Base-by-base conservation (phyloP, 2,329 filamentous ascomycete genomes). In the Xylaria multiplex region DNA sequence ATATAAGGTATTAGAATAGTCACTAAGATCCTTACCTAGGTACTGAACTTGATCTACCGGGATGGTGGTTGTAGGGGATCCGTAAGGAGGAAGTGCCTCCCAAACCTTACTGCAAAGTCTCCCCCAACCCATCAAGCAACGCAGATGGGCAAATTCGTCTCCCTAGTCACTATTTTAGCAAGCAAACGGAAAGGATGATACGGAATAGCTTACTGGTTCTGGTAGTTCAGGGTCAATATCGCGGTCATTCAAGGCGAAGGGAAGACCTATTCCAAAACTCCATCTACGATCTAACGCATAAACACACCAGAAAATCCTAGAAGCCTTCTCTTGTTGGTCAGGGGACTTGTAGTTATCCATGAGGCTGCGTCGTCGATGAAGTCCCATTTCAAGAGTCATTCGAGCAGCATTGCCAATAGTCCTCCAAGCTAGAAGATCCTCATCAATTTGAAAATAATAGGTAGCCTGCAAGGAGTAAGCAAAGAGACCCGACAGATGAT, bases 261-360 rank as follows among this genome's bases (percentile, higher is more conserved):
- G 43, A 32, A 62, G 59, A 22, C 59, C 59, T 50, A 35, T 56
- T 22, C 59, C 59, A 32, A 62, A 62, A 32, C 59, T 62, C 59
- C 59, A 62, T 56, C 59, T 62, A 22, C 59, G 52, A n/a, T 62
- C 59, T 5, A 62, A 50, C 9, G 52, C 59, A 50, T 62, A 62
- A 35, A 62, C 43, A 62, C 59, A 62, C 59, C 59, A 56, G 13
- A 62, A 62, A 11, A 62, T 32, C 45, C 59, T 62, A 5, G 32
- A 56, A n/a, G 52, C 59, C 32, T 49, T 56, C 42, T 32, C 52
- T 52, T 56, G 52, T 6, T 43, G 16, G 19, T 62, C 50, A 6
- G 43, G 32, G 3, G 59, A 62, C 30, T 56, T 48, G 16, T 62
- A 62, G 8, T 62, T 62, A 56, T 62, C 59, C 59, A 50, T 43